Base-by-base conservation (phyloP, 2,329 filamentous ascomycete species). In the Monascus ruber region DNA sequence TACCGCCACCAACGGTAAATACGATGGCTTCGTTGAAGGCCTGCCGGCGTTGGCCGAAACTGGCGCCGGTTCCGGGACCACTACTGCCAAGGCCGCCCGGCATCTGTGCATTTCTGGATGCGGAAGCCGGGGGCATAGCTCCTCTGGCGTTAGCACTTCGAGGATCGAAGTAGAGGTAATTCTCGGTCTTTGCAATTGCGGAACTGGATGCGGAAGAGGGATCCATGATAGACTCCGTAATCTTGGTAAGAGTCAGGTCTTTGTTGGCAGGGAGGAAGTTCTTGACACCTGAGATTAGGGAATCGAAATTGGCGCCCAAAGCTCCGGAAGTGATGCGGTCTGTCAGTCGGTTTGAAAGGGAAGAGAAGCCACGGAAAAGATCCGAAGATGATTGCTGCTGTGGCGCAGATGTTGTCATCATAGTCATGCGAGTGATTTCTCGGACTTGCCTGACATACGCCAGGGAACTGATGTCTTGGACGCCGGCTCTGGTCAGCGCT, bases 151-250 rank as follows among this genome's bases (percentile, higher is more conserved):
- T 94, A 26, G 89, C 85, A 47, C 84, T 93, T 38, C 89, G 79
- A 0, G 91, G 91, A 58, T 98, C 93, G 59, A 95, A 98, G 71
- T 95, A 98, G 26, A 96, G 77, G 55, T 95, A 98, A 53, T 85
- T 82, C 59, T 98, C 91, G 1, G 91, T 96, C 69, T 94, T 96
- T 44, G 86, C 83, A 48, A 98, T 91, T 25, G 91, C 91, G 25
- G 83, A 89, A 5, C 85, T 89, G 4, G 85, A 86, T 3, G 91
- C 89, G 7, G 86, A 79, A 34, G 85, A 76, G 0, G 91, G 91
- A 55, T 98, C 91, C 89, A 98, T 98, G 54, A 98, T 81, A 1
- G 86, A 94, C 62, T 98, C 91, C 32, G 91, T 89, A 56, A 98
- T 95, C 65, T 96, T 96, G 41, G 93, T 98, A 38, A 98, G 77